Percentiles rank a stretch among this genome's conserved stretches.
Conservation (phyloP, 305 asterid species). For the Salvia sclarea region DNA sequence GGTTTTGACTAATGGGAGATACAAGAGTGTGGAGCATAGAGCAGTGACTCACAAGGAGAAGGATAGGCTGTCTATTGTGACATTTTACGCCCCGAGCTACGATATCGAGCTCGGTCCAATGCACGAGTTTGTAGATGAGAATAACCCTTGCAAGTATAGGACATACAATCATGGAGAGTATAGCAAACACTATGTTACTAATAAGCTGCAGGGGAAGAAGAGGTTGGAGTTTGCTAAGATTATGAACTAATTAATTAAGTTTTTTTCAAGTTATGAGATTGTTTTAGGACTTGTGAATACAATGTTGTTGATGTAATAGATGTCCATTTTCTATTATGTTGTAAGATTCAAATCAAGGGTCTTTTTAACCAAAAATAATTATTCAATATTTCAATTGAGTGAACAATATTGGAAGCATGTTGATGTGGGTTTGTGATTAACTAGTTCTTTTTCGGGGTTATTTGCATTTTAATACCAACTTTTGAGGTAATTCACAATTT, state of each 20-base stretch:
- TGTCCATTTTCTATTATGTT: conserved; percentile 34
- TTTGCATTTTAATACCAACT: neutral
- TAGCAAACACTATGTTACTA: conserved; percentile 84
- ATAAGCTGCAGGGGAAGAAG: conserved; percentile 92
- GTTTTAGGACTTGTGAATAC: conserved; percentile 35
- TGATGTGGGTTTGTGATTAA: too few relatives aligned
- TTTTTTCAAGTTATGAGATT: conserved; percentile 1
- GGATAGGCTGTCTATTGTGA: conserved; percentile 83
- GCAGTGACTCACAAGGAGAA: conserved; percentile 80
- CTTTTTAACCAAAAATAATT: neutral
- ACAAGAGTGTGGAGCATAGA: conserved; percentile 95
- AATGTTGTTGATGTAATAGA: conserved; percentile 31
- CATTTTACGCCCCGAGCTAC: conserved; percentile 94
- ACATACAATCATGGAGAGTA: conserved; percentile 95
- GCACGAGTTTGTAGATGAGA: conserved; percentile 51
- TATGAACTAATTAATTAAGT: neutral
- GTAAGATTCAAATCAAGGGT: neutral
- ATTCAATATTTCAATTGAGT: too few relatives aligned
- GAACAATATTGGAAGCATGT: conserved; percentile 35
- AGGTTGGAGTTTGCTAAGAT: conserved; percentile 76
- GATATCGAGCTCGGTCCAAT: conserved; percentile 79
- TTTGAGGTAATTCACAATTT: neutral
- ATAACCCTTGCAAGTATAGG: conserved; percentile 67
- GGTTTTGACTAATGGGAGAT: conserved; percentile 87
- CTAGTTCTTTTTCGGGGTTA: neutral